Conservation (phyloP, 2,329 filamentous ascomycete species). For the Beauveria pseudobassiana region DNA sequence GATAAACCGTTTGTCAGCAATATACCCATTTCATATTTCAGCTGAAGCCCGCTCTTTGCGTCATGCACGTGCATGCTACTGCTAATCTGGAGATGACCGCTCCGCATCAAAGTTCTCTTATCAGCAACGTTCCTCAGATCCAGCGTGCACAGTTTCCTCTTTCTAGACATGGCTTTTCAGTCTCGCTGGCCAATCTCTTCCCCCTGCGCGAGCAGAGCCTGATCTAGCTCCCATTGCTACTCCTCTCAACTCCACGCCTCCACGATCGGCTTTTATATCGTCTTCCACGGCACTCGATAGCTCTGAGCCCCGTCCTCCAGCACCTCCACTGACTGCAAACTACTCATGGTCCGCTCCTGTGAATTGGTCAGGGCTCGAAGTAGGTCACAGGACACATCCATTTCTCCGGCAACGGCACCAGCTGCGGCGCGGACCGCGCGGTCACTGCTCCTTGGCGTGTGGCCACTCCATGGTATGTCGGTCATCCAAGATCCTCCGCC, state of each 20-base stretch:
- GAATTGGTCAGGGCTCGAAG: too few species aligned
- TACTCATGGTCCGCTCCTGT: too few species aligned
- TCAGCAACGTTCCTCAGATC: background rate
- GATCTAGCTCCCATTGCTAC: too few species aligned
- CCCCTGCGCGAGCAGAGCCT: too few species aligned
- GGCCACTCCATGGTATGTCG: too few species aligned
- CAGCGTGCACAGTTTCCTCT: background rate
- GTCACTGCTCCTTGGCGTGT: too few species aligned
- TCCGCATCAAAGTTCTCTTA: background rate
- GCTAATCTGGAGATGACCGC: too few species aligned
- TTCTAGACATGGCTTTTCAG: too few species aligned
- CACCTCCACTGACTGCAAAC: background rate
- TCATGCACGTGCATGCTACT: background rate
- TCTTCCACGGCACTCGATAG: background rate
- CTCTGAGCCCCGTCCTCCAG: background rate
- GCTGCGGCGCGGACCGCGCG: background rate
- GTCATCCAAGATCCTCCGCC: too few species aligned
- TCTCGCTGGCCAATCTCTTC: background rate
- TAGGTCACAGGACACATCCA: background rate
- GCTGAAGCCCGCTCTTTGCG: background rate
- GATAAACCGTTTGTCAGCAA: constrained; percentile 11
- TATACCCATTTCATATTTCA: background rate
- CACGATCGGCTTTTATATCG: background rate
- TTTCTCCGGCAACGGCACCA: background rate
- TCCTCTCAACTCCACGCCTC: background rate